phyloP scores from a whole-genome alignment of 306 rosid species.

The Delonix regia region DNA sequence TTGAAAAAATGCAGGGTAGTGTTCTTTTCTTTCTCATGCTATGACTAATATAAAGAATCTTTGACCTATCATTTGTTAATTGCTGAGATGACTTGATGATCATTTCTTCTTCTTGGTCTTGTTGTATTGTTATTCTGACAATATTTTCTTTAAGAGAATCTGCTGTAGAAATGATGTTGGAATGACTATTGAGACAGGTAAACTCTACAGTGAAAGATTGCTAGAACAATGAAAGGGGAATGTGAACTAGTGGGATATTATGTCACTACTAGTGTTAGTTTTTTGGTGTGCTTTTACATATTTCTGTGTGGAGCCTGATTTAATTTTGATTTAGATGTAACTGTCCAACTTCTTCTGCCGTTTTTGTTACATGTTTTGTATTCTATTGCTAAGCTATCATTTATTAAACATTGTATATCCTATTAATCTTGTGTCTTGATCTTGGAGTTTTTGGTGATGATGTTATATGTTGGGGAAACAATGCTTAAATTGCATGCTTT shows the following conservation, averaged over 20 bases:
- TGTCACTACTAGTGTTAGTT: neutral
- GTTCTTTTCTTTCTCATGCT: too few relatives aligned
- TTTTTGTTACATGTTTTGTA: neutral
- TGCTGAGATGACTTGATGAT: neutral
- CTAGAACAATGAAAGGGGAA: neutral
- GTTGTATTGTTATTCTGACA: neutral
- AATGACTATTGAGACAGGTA: neutral
- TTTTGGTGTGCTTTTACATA: neutral
- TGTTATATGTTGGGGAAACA: neutral
- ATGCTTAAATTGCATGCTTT: constrained; percentile 10
- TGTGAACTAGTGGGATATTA: neutral
- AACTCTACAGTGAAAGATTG: neutral
- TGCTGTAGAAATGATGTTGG: neutral
- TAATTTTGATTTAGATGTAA: constrained; percentile 15
- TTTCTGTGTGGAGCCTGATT: neutral
- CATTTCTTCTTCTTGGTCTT: neutral
- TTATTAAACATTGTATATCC: neutral
- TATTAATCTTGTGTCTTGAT: neutral
- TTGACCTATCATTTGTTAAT: too few relatives aligned
- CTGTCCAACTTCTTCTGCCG: neutral
- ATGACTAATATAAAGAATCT: too few relatives aligned
- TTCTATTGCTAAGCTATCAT: neutral
- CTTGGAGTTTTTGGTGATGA: constrained; percentile 17
- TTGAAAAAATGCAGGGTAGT: neutral
- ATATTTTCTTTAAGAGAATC: neutral